Conservation (phyloP, 345 rosid genomes). For the Aquilaria yunnanensis region DNA sequence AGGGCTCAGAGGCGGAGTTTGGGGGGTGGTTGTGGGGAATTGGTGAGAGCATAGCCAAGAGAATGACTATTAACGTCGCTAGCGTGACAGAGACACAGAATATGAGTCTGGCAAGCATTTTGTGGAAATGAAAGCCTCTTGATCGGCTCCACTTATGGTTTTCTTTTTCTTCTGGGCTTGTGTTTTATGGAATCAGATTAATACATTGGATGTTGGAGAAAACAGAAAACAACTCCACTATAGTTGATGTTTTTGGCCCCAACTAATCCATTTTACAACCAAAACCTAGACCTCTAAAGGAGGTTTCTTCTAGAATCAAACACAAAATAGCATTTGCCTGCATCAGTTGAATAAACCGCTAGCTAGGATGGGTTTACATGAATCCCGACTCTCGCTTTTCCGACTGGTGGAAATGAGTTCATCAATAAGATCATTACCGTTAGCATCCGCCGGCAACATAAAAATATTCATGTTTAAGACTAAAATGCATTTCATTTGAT, state of each 20-base stretch:
- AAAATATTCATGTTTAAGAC: too few relatives aligned
- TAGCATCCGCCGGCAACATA: too few relatives aligned
- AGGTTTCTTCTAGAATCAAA: neutral
- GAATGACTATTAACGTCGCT: conserved; percentile 44
- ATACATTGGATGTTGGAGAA: conserved; percentile 5
- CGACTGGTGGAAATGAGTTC: too few relatives aligned
- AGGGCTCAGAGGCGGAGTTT: conserved; percentile 22
- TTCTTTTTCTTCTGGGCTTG: neutral
- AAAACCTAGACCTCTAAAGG: conserved; percentile 18
- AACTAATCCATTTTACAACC: conserved; percentile 23
- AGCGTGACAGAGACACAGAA: conserved; percentile 45
- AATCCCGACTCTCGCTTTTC: neutral
- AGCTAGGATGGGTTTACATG: neutral
- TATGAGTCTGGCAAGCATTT: conserved; percentile 57
- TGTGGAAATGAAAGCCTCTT: conserved; percentile 8
- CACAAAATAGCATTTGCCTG: neutral
- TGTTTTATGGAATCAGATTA: neutral
- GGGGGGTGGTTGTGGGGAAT: conserved; percentile 24
- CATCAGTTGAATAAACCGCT: neutral
- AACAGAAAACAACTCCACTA: conserved; percentile 3
- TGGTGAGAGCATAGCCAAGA: conserved; percentile 56
- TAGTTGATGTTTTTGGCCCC: conserved; percentile 20
- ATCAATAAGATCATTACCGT: too few relatives aligned
- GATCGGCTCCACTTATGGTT: neutral
- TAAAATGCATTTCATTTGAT: too few relatives aligned